Conservation (phyloP, 2,329 filamentous ascomycete genomes). For the Colletotrichum musae region DNA sequence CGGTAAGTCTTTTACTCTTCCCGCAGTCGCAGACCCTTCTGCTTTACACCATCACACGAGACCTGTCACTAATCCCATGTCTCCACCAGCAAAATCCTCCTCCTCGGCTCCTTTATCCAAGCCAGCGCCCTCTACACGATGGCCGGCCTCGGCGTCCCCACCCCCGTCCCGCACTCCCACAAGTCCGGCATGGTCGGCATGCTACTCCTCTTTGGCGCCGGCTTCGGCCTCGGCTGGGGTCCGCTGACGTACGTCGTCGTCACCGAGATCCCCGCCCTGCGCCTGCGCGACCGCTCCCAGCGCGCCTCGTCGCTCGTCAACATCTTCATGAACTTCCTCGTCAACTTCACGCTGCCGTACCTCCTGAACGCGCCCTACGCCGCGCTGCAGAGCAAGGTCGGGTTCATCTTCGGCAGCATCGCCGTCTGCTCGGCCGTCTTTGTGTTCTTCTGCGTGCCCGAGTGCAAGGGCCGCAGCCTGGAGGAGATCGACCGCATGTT, state of each 20-base stretch:
- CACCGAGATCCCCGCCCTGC: constrained; percentile 50
- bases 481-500: constrained; percentile 47
- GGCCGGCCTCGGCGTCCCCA: constrained; percentile 40
- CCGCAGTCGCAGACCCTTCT: not conserved
- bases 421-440: constrained; percentile 41
- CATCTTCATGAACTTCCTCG: constrained; percentile 42
- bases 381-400: constrained; percentile 39
- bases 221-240: constrained; percentile 52
- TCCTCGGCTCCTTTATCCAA: constrained; percentile 19
- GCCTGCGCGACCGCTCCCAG: constrained; percentile 31
- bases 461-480: constrained; percentile 45
- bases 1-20: constrained; percentile 23
- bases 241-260: constrained; percentile 53
- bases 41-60: not conserved
- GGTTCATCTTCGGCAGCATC: constrained; percentile 42
- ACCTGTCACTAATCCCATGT: not conserved
- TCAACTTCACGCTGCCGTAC: constrained; percentile 43
- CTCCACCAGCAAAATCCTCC: constrained; percentile 1
- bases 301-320: constrained; percentile 41
- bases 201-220: constrained; percentile 50
- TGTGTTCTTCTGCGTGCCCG: constrained; percentile 42
- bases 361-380: constrained; percentile 41
- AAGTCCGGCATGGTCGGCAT: constrained; percentile 52
- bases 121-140: constrained; percentile 34
- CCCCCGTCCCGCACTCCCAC: constrained; percentile 32